These are phyloP conservation scores for Aspergillus sclerotiicarbonarius DNA, from an alignment of 495 filamentous ascomycete species.

Conservation along the genomic window DNA sequence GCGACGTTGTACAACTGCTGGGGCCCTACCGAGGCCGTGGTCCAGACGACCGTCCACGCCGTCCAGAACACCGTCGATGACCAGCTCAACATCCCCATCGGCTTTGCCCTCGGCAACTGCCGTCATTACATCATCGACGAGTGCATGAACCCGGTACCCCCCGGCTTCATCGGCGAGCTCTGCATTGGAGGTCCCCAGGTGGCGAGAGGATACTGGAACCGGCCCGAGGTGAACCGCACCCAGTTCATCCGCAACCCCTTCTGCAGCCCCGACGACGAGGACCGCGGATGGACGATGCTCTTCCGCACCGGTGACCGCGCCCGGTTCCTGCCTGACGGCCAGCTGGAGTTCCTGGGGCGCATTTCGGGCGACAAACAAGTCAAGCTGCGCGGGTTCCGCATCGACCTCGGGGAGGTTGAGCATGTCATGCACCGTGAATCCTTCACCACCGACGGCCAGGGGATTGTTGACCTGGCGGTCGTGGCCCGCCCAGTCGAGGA, in stretches of 20 bases:
- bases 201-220: constrained; percentile 37
- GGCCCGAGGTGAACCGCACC: constrained; percentile 21
- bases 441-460: neutral
- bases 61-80: neutral
- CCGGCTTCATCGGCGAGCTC: constrained; percentile 43
- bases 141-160: constrained; percentile 31
- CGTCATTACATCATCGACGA: constrained; percentile 42
- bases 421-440: neutral
- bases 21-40: constrained; percentile 23
- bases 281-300: constrained; percentile 32
- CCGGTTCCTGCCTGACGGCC: constrained; percentile 32
- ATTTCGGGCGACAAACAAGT: constrained; percentile 46
- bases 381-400: constrained; percentile 50
- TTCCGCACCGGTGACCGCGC: constrained; percentile 45
- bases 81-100: constrained; percentile 9
- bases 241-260: constrained; percentile 38
- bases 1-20: constrained; percentile 22
- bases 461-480: neutral
- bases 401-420: constrained; percentile 52
- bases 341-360: constrained; percentile 36
- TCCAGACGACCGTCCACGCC: constrained; percentile 14
- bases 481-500: neutral
- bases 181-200: constrained; percentile 41
- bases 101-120: constrained; percentile 38
- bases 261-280: constrained; percentile 14